phyloP scores from a whole-genome alignment of 805 yeast species.

The Yarrowia hollandica region DNA sequence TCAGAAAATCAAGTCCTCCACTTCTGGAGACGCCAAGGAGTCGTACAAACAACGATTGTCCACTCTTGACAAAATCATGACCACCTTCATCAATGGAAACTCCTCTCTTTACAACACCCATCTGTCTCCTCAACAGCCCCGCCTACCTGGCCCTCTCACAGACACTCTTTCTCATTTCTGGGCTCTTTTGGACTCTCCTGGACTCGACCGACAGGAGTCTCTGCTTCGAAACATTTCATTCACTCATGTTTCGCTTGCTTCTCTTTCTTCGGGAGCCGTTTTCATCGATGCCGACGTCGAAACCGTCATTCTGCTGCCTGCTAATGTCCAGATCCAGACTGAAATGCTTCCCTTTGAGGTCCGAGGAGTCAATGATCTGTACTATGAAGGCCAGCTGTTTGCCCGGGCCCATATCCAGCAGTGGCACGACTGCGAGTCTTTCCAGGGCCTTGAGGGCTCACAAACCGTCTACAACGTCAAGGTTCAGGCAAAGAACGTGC shows the following conservation, averaged over 20 bases:
- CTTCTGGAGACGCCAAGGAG: no score
- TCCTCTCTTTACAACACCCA: constrained; percentile 16
- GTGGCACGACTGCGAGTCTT: constrained; percentile 18
- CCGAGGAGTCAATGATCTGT: constrained; percentile 15
- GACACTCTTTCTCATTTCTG: constrained; percentile 7
- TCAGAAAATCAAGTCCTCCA: no score
- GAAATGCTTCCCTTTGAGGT: constrained; percentile 24
- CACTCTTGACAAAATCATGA: constrained; percentile 14
- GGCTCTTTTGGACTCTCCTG: constrained; percentile 18
- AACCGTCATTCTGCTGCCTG: not conserved
- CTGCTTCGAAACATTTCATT: constrained; percentile 3
- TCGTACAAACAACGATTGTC: not conserved
- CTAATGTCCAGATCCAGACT: constrained; percentile 3
- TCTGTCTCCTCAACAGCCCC: constrained; percentile 2
- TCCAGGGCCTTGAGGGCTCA: constrained; percentile 13
- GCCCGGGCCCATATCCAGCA: constrained; percentile 10
- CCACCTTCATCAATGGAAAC: constrained; percentile 13
- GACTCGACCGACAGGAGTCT: not conserved
- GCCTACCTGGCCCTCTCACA: constrained; percentile 6
- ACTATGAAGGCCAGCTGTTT: constrained; percentile 19
- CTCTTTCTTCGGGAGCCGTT: constrained; percentile 14
- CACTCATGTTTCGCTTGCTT: constrained; percentile 1
- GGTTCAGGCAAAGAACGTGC: constrained; percentile 3
- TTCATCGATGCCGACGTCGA: constrained; percentile 21
- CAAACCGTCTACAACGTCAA: constrained; percentile 20